Base-by-base conservation (phyloP, 2,329 filamentous ascomycete genomes). In the Clonostachys rosea region DNA sequence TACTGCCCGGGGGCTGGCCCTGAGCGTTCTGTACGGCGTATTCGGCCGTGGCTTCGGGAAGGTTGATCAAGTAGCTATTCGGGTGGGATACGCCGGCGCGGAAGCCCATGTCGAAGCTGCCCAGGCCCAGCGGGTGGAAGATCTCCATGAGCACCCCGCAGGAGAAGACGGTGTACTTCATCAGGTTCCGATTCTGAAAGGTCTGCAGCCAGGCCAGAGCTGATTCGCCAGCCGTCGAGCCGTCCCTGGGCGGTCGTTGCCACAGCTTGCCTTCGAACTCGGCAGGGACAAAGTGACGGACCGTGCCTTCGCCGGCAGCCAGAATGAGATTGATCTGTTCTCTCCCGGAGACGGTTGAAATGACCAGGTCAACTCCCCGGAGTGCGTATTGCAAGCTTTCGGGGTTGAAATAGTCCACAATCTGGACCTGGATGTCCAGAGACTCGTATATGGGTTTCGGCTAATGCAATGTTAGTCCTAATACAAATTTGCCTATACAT, bases 71-170 rank as follows among this genome's bases (percentile, higher is more conserved):
- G 55, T 85, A 90, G 54, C 81, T 78, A 6, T 85, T 84, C 52
- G 84, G 77, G 13, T 67, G 68, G 9, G 70, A 66, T 18, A 82
- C 67, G 16, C 76, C 74, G 40, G 73, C 75, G n/a, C 74, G 73
- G 30, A 58, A 56, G 1, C 85, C 85, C 42, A 90, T 82, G 34
- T 74, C 69, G 46, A 81, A 73, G 5, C 40, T 68, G 12, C 72
- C 71, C 49, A 91, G 73, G 0, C 87, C 87, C 4, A 79, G 81
- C 0, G 82, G 83, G 17, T 80, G 81, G 56, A 91, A 90, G 1
- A 86, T 73, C 59, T 91, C 87, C 71, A 89, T 91, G 53, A 91
- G 81, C 33, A 90, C 65, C 17, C 87, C 87, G 55, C 87, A 91
- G 0, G 83, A 79, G 63, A 91, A 90, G 24, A 83, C 72, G 0